Base-by-base conservation (phyloP, 2,329 filamentous ascomycete species). In the Claviceps capensis region DNA sequence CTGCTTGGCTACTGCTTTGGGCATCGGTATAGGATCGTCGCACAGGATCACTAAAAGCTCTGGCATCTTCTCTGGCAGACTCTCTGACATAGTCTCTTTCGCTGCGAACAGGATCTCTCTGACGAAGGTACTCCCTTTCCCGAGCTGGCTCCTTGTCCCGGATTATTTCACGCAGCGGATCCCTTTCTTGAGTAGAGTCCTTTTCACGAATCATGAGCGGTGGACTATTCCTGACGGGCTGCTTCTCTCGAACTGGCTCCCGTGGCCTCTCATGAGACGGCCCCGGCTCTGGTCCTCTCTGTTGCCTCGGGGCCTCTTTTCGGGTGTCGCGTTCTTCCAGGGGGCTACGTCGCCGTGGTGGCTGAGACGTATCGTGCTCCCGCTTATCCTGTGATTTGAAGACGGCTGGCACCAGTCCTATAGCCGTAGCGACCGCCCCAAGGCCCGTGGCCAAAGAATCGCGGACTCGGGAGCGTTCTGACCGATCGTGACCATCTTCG, bases 401-500 rank as follows among this genome's bases (percentile, higher is more conserved):
- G 17, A 63, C 52, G 7, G 62, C 59, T 4, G 67, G 62, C 1
- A 61, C 61, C 11, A 76, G 65, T 37, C 72, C 74, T 17, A 77
- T 67, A 3, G 75, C 70, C 3, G 72, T 71, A 5, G 74, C 74
- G 34, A 72, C 73, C 17, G 73, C 68, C 36, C 74, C 70, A 4
- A 78, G 63, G 1, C 75, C 75, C 6, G 70, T 64, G 8, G 67
- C 65, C 23, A 76, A 63, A 55, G 74, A 77, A 47, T 78, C 75
- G 40, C 72, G 70, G 37, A 72, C 60, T 49, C 70, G 70, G 46
- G 68, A 67, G 22, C 66, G 69, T 43, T 69, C 68, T 52, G 66
- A 67, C n/a, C 69, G 66, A 8, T 71, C 52, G 23, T 47, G 19
- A 11, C 23, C 26, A 5, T 55, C 69, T 2, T 63, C 62, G 9